Base-by-base conservation (phyloP, 306 rosid species). In the Rosa chinensis region DNA sequence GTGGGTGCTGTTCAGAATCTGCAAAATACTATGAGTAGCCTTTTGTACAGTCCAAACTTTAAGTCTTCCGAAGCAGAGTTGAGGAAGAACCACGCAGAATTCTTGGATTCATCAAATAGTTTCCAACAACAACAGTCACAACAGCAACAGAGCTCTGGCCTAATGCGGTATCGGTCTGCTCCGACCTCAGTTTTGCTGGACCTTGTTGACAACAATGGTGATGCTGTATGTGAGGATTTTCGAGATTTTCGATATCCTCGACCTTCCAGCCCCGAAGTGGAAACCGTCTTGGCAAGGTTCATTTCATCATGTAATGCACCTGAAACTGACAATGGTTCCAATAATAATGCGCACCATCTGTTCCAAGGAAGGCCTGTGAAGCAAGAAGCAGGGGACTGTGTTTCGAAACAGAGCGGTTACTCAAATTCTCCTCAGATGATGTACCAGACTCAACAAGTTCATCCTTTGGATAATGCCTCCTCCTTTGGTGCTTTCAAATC, bases 181-280 rank as follows among this genome's bases (percentile, higher is more conserved):
- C 93, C 96, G 25, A 86, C 85, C 72, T 80, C 96, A 61, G 49
- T 87, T 20, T 42, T 89, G 49, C 69, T 79, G 79, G 86, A 58
- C 67, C 85, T 80, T 44, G 25, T 84, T 14, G 86, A 85, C 48
- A 32, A 52, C 45, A 80, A 77, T 79, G 92, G 88, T 58, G 91
- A 66, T 7, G 75, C 71, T 40, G 85, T 85, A 66, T 59, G 78
- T 21, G 83, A 82, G 35, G 77, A 79, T 42, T 58, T 70, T 23
- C 75, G 81, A 40, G 75, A 79, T 48, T 66, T 71, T 14, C 73
- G 79, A 32, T 75, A 84, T 74, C 58, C 59, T 81, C 87, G 86
- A 72, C 77, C 91, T 18, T 81, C 92, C 48, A 91, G 87, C 74
- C 86, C 96, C 20, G 96, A 88, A 78, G 87, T 83, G 75, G 94